Percentiles rank a stretch among this genome's conserved stretches.
Conservation (phyloP, 2,329 filamentous ascomycete species). For the Ilyonectria destructans region DNA sequence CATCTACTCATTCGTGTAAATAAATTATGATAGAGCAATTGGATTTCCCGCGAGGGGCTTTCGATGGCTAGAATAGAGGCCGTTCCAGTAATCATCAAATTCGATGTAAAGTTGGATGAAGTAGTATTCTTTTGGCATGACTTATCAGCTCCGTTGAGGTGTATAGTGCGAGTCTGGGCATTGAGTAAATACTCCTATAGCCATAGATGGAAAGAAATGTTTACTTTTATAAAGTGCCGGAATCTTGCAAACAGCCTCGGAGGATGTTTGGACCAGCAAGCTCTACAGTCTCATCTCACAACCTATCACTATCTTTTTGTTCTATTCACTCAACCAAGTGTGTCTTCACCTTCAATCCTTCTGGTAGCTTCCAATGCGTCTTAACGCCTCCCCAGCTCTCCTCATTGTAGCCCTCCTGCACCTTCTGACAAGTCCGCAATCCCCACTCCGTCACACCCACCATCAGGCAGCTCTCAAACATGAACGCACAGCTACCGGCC, state of each 20-base stretch:
- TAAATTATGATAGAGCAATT: neutral
- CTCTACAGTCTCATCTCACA: neutral
- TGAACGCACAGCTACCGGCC: constrained; percentile 75
- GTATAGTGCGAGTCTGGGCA: neutral
- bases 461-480: constrained; percentile 81
- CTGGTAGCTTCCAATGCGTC: constrained; percentile 71
- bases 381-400: constrained; percentile 85
- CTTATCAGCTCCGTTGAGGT: neutral
- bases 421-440: constrained; percentile 70
- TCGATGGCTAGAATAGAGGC: neutral
- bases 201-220: neutral
- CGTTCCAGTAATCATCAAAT: too few species aligned
- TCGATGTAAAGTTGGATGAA: neutral
- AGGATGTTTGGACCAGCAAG: neutral
- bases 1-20: neutral
- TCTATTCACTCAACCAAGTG: constrained; percentile 37
- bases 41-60: neutral
- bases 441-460: constrained; percentile 83
- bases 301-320: neutral
- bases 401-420: constrained; percentile 80
- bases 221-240: neutral
- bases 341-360: constrained; percentile 51
- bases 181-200: neutral
- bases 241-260: neutral
- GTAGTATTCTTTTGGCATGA: neutral